Conservation (phyloP, 108 stramenopile genomes). For the Skeletonema marinoi region DNA sequence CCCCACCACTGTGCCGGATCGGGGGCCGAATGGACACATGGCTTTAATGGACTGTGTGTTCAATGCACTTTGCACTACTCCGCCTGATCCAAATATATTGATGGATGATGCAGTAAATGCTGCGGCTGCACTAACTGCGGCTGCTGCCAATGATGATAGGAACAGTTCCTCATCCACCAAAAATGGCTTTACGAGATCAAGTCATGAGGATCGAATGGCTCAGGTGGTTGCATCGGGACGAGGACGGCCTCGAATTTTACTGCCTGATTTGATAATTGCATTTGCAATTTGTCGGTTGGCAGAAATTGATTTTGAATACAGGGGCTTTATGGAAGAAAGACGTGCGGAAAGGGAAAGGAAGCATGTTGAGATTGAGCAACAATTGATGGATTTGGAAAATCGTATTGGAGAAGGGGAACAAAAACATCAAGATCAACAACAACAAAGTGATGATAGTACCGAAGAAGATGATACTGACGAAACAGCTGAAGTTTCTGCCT, state of each 20-base stretch:
- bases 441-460: constrained; percentile 6
- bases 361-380: constrained; percentile 11
- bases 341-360: constrained; percentile 20
- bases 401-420: constrained; percentile 10
- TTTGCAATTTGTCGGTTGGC: constrained; percentile 73
- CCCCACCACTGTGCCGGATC: constrained; percentile 59
- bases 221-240: constrained; percentile 25
- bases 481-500: constrained; percentile 15
- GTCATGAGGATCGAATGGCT: constrained; percentile 26
- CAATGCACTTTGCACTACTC: constrained; percentile 50
- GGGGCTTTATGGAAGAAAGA: constrained; percentile 36
- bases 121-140: constrained; percentile 28
- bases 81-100: constrained; percentile 21
- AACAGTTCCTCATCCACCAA: constrained; percentile 5
- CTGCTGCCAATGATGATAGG: constrained; percentile 5
- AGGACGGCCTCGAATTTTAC: constrained; percentile 41
- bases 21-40: constrained; percentile 77
- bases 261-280: constrained; percentile 77
- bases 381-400: constrained; percentile 41
- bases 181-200: constrained; percentile 15
- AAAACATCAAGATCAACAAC: not conserved
- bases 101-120: constrained; percentile 23
- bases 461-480: not conserved
- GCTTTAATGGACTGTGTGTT: constrained; percentile 83
- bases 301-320: constrained; percentile 41